Conservation (phyloP, 192 early-diverging fungal genomes). For the Rhizophagus sp. region DNA sequence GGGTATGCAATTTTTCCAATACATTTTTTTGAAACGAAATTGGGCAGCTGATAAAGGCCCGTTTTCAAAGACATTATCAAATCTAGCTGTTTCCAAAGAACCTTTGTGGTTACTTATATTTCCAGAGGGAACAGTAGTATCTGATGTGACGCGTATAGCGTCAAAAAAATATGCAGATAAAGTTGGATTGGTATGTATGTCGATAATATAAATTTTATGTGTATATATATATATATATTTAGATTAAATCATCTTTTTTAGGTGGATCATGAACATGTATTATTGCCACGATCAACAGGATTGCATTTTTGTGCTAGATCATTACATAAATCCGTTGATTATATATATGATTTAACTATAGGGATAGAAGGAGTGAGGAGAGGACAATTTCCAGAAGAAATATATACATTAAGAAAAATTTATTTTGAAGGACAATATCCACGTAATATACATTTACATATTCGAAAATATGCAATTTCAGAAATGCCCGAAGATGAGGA, state of each 20-base stretch:
- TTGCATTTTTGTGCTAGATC: slow-evolving; percentile 69
- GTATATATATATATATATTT: too few species aligned
- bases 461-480: slow-evolving; percentile 64
- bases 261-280: slow-evolving; percentile 64
- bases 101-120: slow-evolving; percentile 93
- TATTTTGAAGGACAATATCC: slow-evolving; percentile 77
- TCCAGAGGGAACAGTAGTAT: slow-evolving; percentile 94
- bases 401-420: slow-evolving; percentile 75
- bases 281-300: slow-evolving; percentile 87
- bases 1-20: slow-evolving; percentile 92
- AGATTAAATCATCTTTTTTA: slow-evolving; percentile 26
- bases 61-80: slow-evolving; percentile 58
- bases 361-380: slow-evolving; percentile 78
- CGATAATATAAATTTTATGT: background rate
- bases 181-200: slow-evolving; percentile 49
- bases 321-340: slow-evolving; percentile 64
- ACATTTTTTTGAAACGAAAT: slow-evolving; percentile 91
- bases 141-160: slow-evolving; percentile 67
- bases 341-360: slow-evolving; percentile 88
- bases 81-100: slow-evolving; percentile 54
- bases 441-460: slow-evolving; percentile 77
- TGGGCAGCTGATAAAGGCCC: slow-evolving; percentile 72
- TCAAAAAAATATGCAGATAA: slow-evolving; percentile 74
- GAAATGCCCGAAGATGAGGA: slow-evolving; percentile 72
- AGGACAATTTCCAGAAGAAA: slow-evolving; percentile 80